Evolutionary conservation across 164 flowering plant species (phyloP).

Genomic region (Annona cherimola): DNA sequence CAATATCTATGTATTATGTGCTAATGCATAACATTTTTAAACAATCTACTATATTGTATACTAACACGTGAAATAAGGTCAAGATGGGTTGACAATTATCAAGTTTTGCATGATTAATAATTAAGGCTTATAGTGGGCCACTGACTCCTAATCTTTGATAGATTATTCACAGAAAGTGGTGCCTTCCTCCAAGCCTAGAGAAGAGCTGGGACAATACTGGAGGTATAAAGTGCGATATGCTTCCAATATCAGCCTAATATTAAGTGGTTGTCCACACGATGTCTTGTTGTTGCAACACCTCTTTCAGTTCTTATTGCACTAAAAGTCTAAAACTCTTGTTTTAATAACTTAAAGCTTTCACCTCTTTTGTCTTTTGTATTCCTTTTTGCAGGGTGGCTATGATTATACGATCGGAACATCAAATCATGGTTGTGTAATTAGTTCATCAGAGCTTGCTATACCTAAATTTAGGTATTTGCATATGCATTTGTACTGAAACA

Average conservation of each 20-base stretch:
- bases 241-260: slow-evolving; percentile 60
- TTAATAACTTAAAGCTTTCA: too few relatives aligned
- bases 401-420: slow-evolving; percentile 88
- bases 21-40: too few relatives aligned
- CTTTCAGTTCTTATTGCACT: background rate
- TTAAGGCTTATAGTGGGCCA: too few relatives aligned
- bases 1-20: too few relatives aligned
- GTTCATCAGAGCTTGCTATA: slow-evolving; percentile 64
- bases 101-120: too few relatives aligned
- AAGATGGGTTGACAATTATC: too few relatives aligned
- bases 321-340: background rate
- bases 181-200: slow-evolving; percentile 65
- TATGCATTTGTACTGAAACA: background rate
- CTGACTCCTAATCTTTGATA: slow-evolving; percentile 9
- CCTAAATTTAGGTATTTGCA: slow-evolving; percentile 69
- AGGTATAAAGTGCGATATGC: slow-evolving; percentile 96
- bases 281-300: slow-evolving; percentile 26
- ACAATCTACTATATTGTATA: too few relatives aligned
- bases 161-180: slow-evolving; percentile 54
- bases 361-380: background rate
- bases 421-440: slow-evolving; percentile 70
- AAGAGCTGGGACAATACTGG: slow-evolving; percentile 79
- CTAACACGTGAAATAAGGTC: too few relatives aligned
- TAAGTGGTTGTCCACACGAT: slow-evolving; percentile 66
- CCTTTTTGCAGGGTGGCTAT: slow-evolving; percentile 67